phyloP scores from a whole-genome alignment of 1,284 basidiomycete species.

The Salmacisia buchloeana region DNA sequence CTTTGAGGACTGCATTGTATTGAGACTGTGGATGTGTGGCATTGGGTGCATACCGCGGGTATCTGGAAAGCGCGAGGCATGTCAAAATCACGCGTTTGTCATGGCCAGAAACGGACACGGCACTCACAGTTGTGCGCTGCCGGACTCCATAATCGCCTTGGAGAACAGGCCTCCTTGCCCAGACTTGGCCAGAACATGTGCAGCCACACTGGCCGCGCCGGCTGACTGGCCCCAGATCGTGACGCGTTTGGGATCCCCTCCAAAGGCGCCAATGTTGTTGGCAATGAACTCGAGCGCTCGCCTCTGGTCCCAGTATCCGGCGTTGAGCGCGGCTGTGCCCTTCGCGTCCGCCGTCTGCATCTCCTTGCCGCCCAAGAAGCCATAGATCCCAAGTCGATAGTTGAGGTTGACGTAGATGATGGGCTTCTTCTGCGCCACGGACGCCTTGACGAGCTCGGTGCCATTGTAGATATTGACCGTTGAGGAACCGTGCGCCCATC shows the following conservation, averaged over 20 bases:
- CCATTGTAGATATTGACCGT: slow-evolving; percentile 4
- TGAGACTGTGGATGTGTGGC: background rate
- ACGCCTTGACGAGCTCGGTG: background rate
- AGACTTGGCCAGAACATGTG: background rate
- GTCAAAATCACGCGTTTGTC: background rate
- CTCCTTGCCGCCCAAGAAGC: slow-evolving; percentile 25
- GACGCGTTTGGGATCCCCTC: slow-evolving; percentile 41
- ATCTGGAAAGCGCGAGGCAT: background rate
- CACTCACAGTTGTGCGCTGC: background rate
- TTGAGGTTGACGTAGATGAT: slow-evolving; percentile 5
- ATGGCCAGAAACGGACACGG: background rate
- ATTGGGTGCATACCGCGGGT: background rate
- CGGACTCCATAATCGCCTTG: slow-evolving; percentile 5
- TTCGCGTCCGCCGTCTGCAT: slow-evolving; percentile 12
- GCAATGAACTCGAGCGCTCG: slow-evolving; percentile 35
- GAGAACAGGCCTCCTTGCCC: background rate
- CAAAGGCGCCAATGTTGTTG: slow-evolving; percentile 38
- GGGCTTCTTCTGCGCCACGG: background rate
- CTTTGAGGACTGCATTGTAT: background rate
- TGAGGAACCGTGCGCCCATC: background rate
- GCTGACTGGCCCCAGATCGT: slow-evolving; percentile 47
- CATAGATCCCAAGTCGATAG: slow-evolving; percentile 29
- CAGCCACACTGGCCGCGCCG: slow-evolving; percentile 20
- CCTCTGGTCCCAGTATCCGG: slow-evolving; percentile 34
- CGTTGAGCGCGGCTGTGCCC: slow-evolving; percentile 23